Percentiles rank a stretch among this genome's conserved stretches.
Conservation (phyloP, 2,329 filamentous ascomycete species). For the Dothideomycetes sp. region DNA sequence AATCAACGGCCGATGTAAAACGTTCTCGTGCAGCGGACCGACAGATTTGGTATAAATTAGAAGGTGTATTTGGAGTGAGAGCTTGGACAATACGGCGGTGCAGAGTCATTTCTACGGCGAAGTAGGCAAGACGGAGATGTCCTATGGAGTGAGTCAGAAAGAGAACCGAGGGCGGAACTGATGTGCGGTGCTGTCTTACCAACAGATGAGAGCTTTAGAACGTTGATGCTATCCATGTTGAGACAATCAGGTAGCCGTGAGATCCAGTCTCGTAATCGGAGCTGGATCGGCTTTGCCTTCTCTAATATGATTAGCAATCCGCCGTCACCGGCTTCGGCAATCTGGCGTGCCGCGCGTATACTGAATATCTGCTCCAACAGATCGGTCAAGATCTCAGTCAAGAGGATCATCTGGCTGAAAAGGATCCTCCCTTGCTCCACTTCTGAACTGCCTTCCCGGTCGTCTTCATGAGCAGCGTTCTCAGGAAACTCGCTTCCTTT, state of each 20-base stretch:
- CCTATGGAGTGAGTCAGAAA: slow-evolving; percentile 15
- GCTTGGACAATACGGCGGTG: slow-evolving; percentile 28
- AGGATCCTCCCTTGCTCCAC: slow-evolving; percentile 17
- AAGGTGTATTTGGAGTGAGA: slow-evolving; percentile 13
- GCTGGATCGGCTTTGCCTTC: slow-evolving; percentile 16
- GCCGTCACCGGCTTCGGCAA: slow-evolving; percentile 9
- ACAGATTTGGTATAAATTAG: slow-evolving; percentile 25
- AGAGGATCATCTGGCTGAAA: slow-evolving; percentile 18
- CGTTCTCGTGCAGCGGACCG: slow-evolving; percentile 31
- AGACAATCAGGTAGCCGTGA: too few relatives aligned
- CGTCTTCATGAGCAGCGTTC: slow-evolving; percentile 14
- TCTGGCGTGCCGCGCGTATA: slow-evolving; percentile 10
- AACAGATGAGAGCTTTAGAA: slow-evolving; percentile 19
- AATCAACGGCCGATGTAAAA: slow-evolving; percentile 32
- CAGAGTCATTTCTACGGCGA: slow-evolving; percentile 34
- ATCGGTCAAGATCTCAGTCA: slow-evolving; percentile 15
- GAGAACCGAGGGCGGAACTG: too few relatives aligned
- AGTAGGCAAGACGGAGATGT: slow-evolving; percentile 35
- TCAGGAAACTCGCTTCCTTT: slow-evolving; percentile 20
- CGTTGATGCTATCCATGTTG: too few relatives aligned
- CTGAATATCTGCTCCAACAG: slow-evolving; percentile 15
- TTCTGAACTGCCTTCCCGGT: slow-evolving; percentile 18
- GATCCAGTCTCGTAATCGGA: slow-evolving; percentile 17
- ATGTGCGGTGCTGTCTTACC: slow-evolving; percentile 18
- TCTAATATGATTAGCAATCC: slow-evolving; percentile 11